Evolutionary conservation across 2,329 filamentous ascomycete genomes (phyloP).

Genomic region (Allantophomopsis lycopodina): DNA sequence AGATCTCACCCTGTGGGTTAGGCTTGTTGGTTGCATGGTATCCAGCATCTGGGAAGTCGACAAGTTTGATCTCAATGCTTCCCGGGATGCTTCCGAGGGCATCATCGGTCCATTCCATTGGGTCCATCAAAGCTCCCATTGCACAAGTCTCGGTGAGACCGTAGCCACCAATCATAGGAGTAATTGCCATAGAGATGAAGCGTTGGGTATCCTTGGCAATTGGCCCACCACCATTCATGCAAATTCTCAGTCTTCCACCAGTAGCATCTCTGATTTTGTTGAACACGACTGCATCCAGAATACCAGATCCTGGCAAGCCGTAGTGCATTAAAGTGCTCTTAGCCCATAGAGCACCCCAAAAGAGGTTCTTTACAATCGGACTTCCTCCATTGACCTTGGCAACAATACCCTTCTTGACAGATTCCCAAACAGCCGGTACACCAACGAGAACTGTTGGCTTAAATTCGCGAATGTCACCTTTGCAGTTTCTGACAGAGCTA

Average conservation of each 20-base stretch:
- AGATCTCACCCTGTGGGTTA: constrained; percentile 80
- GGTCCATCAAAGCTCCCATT: constrained; percentile 71
- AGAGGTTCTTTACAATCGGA: constrained; percentile 60
- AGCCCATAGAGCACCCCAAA: constrained; percentile 51
- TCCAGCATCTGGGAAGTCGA: constrained; percentile 78
- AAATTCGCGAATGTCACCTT: constrained; percentile 88
- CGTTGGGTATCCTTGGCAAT: constrained; percentile 77
- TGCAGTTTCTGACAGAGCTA: constrained; percentile 72
- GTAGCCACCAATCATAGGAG: constrained; percentile 90
- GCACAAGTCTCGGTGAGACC: constrained; percentile 88
- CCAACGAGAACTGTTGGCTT: constrained; percentile 82
- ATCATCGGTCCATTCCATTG: constrained; percentile 67
- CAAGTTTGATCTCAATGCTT: constrained; percentile 78
- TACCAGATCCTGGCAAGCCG: constrained; percentile 48
- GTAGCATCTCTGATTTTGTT: constrained; percentile 84
- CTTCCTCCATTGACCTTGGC: constrained; percentile 60
- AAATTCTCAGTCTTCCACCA: constrained; percentile 75
- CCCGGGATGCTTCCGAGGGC: constrained; percentile 69
- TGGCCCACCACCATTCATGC: constrained; percentile 88
- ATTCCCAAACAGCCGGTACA: constrained; percentile 95
- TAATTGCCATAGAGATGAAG: constrained; percentile 85
- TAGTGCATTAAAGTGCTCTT: constrained; percentile 44
- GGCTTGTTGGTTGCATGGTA: constrained; percentile 59
- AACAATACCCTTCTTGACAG: constrained; percentile 87
- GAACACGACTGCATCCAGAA: constrained; percentile 79